Evolutionary conservation across 2,329 filamentous ascomycete genomes (phyloP), one percentile per base, ranked within the genome.

Genomic region (Aspergillus alliaceus): DNA sequence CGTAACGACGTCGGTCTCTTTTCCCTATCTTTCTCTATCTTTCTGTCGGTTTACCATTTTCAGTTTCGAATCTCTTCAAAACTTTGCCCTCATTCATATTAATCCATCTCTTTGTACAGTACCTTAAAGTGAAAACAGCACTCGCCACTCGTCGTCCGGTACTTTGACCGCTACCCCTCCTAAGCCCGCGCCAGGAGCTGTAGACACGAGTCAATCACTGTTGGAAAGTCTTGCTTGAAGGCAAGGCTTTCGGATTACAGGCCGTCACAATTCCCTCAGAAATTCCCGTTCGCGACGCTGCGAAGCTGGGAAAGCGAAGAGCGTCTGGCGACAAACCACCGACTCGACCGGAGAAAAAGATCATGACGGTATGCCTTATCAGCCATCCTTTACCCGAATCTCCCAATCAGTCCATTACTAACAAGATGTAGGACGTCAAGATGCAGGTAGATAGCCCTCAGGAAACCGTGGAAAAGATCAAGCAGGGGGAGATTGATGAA

Each of bases 401-500:
- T 34, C 4, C 8, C 2, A 34, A n/a, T n/a, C n/a, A n/a, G n/a
- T n/a, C 42, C 48, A 48, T 59, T 49, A 29, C 53, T 58, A 7
- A 61, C 51, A 27, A 53, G 25, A 18, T 53, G 2, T 58, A 83
- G 78, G 82, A 83, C 76, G 66, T 70, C 68, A 84, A 80, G 62
- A 87, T 87, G 85, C 82, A 87, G 69, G 77, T 87, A 67, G 84
- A 87, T 69, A 81, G 79, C 64, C 80, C 82, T 61, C 77, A 81
- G 62, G 80, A 82, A 64, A 82, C 82, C 50, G 80, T 83, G 59
- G 82, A 85, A 73, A 79, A 83, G 77, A 80, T 86, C 66, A 86
- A 86, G 68, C 79, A 83, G 66, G 84, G 84, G 65, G 85, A 87
- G 66, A 88, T 88, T 66, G 85, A 88, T 66, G 85, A 88, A 74